Evolutionary conservation across 768 basidiomycete genomes (phyloP), one percentile per base, ranked within the genome.

Genomic region (Mycena polygramma): DNA sequence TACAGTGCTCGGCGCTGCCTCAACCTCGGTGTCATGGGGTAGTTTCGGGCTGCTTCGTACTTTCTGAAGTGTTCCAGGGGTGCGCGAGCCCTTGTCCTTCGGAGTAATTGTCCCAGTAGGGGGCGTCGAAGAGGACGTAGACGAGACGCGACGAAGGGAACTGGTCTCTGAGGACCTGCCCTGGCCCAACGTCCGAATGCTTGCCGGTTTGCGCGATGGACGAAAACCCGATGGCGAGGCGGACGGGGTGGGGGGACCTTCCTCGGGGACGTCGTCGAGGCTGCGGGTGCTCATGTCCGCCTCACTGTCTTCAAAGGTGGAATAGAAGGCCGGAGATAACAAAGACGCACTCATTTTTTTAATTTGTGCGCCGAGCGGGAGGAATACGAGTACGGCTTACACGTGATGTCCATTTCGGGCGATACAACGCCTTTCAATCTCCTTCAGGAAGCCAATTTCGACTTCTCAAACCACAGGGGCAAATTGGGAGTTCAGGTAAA

Each of bases 1-100:
- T 45, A 86, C 82, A 0, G 94, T 93, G 58, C 92, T 88, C 1
- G 94, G 90, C 0, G 89, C 90, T 41, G 82, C 82, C 59, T 87
- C 84, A 7, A 83, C 88, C 49, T 92, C 86, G 75, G 87, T 86
- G 60, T 85, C 87, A 73, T 92, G 87, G 1, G 91, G 90, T 14
- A 94, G 77, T 24, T 86, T 87, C 2, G 93, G 92, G 7, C 80
- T 87, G 22, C 80, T 79, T 15, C 87, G 83, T n/a, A 81, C 73
- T 46, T 82, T 84, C 36, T 77, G 83, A 66, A 81, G 74, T 19
- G 72, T 59, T 10, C 76, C 76, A 71, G 57, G 63, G 66, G 70
- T 48, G 8, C 76, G 75, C 68, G 58, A 54, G 67, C 57, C 55
- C 59, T 66, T 75, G 45, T 78, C 79, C 68, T 71, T 65, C 45